Percentiles rank a stretch among this genome's conserved stretches.
Evolutionary conservation across 352 stramenopile species (phyloP).

Genomic region (Poterioochromonas sp.): DNA sequence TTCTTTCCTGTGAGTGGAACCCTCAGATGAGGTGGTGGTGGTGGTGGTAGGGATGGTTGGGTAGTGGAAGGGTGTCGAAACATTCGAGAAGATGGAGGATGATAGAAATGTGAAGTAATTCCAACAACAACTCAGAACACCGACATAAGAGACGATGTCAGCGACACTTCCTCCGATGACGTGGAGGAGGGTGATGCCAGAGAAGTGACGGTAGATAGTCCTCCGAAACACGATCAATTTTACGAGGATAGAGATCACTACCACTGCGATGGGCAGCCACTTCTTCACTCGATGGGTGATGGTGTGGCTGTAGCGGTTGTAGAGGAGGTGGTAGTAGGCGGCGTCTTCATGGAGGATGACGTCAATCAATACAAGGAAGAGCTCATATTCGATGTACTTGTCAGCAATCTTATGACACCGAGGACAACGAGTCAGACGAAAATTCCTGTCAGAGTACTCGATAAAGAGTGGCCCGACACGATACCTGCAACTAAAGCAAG

Average conservation of each 20-base stretch:
- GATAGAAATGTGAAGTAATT: too few species aligned
- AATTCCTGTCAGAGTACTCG: background rate
- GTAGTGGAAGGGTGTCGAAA: too few species aligned
- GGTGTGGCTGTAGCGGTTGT: background rate
- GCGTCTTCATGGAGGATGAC: background rate
- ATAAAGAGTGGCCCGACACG: background rate
- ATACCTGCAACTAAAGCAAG: background rate
- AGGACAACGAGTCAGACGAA: background rate
- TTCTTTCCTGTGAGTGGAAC: too few species aligned
- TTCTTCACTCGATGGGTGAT: background rate
- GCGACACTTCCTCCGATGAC: too few species aligned
- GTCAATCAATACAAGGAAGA: slow-evolving; percentile 21
- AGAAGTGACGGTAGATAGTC: background rate
- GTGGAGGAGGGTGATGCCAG: too few species aligned
- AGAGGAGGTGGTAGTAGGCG: slow-evolving; percentile 4
- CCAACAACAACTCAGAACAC: too few species aligned
- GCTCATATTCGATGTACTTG: slow-evolving; percentile 32
- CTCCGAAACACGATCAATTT: background rate
- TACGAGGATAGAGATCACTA: background rate
- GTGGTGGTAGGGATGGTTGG: too few species aligned
- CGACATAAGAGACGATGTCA: too few species aligned
- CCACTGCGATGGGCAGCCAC: background rate
- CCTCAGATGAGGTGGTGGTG: too few species aligned
- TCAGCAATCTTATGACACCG: slow-evolving; percentile 5
- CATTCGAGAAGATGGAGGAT: too few species aligned